These are phyloP conservation scores for Auricularia sp. DNA, from an alignment of 768 basidiomycete genomes.

Conservation along the genomic window DNA sequence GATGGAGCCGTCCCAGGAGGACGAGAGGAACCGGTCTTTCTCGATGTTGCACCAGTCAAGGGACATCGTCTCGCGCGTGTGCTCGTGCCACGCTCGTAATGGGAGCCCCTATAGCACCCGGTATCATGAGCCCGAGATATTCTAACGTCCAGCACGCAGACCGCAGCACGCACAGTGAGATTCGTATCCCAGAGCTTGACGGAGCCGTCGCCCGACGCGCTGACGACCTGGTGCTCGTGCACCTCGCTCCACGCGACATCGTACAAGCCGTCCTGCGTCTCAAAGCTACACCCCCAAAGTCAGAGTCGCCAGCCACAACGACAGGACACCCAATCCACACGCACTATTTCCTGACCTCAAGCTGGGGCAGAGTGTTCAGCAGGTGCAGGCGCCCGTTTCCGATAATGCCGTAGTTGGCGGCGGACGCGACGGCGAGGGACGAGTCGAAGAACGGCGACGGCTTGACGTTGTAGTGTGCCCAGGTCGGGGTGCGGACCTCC, in stretches of 20 bases:
- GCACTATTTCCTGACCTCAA: conserved; percentile 62
- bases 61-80: conserved; percentile 84
- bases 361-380: conserved; percentile 33
- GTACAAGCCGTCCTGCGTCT: conserved; percentile 82
- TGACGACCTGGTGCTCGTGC: conserved; percentile 88
- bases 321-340: no score
- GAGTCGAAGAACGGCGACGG: conserved; percentile 82
- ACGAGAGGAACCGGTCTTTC: conserved; percentile 78
- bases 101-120: conserved; percentile 59
- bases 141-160: not conserved
- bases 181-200: conserved; percentile 85
- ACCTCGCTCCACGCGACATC: conserved; percentile 92
- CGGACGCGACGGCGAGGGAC: conserved; percentile 68
- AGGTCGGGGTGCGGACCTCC: conserved; percentile 60
- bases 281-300: conserved; percentile 46
- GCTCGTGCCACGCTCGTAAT: conserved; percentile 89
- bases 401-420: conserved; percentile 90
- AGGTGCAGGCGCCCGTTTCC: conserved; percentile 87
- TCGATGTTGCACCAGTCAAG: conserved; percentile 94
- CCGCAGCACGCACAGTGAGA: conserved; percentile 50
- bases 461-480: conserved; percentile 70
- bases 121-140: not conserved
- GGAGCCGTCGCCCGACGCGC: conserved; percentile 84
- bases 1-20: conserved; percentile 86
- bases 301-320: no score